A percentile compares a stretch with the other conserved stretches of the same genome.
These are phyloP conservation scores for Fomitiporia mediterranea DNA, from an alignment of 1,284 basidiomycete species.

Conservation along the genomic window DNA sequence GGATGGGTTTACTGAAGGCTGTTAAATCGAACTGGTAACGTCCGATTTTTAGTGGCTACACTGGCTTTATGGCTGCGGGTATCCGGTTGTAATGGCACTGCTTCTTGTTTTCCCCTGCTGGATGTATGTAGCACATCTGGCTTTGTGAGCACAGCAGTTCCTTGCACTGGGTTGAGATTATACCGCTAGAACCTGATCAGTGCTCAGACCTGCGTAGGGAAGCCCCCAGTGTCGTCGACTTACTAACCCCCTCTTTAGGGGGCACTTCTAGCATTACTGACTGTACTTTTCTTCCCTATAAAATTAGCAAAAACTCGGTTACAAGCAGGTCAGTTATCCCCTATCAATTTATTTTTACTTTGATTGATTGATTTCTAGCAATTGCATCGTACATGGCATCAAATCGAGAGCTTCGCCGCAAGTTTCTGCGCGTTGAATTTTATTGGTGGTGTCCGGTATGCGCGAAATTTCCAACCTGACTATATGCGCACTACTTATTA, in stretches of 20 bases:
- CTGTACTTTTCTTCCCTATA: constrained; percentile 27
- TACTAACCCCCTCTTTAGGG: constrained; percentile 38
- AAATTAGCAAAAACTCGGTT: constrained; percentile 66
- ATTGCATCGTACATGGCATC: constrained; percentile 78
- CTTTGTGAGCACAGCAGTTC: constrained; percentile 28
- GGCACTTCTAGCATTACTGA: constrained; percentile 46
- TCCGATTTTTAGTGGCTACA: constrained; percentile 54
- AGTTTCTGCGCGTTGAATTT: constrained; percentile 84
- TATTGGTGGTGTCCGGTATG: constrained; percentile 75
- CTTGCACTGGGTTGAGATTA: constrained; percentile 74
- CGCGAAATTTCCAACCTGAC: constrained; percentile 2
- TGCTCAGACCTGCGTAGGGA: constrained; percentile 94
- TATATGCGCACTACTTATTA: constrained; percentile 14
- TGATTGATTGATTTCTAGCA: constrained; percentile 40
- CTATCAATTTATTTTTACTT: neutral
- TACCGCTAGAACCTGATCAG: constrained; percentile 95
- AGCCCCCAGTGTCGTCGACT: constrained; percentile 68
- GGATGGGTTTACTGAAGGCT: constrained; percentile 29
- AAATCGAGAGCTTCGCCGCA: constrained; percentile 78
- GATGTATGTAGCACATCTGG: constrained; percentile 24
- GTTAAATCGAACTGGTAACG: constrained; percentile 60
- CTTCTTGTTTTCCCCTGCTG: constrained; percentile 27
- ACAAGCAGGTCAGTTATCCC: constrained; percentile 64
- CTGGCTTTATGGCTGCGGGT: constrained; percentile 80
- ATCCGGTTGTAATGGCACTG: constrained; percentile 47